Evolutionary conservation across 495 filamentous ascomycete species (phyloP).

Genomic region (Aspergillus mulundensis): DNA sequence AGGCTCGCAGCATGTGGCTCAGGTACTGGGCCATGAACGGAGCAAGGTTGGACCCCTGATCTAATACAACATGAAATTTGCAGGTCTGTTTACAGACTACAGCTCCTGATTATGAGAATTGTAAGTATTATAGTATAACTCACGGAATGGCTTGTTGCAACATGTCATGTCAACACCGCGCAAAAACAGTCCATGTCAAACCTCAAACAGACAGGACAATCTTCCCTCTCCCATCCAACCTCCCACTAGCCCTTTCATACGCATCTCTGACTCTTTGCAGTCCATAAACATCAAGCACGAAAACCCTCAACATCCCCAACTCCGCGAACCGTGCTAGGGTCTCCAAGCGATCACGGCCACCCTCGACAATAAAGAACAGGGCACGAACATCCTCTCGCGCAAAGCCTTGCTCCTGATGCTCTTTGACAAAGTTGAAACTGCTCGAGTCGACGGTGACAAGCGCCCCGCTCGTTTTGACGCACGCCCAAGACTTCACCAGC

Average conservation of each 20-base stretch:
- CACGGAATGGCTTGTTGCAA: too few relatives aligned
- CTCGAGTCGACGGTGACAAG: constrained; percentile 32
- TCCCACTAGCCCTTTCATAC: constrained; percentile 30
- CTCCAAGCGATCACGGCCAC: constrained; percentile 14
- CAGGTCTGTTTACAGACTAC: too few relatives aligned
- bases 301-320: constrained; percentile 17
- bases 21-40: too few relatives aligned
- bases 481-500: constrained; percentile 24
- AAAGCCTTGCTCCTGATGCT: constrained; percentile 30
- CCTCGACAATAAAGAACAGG: constrained; percentile 32
- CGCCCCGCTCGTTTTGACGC: constrained; percentile 19
- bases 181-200: too few relatives aligned
- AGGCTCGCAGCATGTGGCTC: too few relatives aligned
- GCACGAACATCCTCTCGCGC: constrained; percentile 21
- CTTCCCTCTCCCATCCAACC: constrained; percentile 24
- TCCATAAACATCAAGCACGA: constrained; percentile 24
- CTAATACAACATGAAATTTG: too few relatives aligned
- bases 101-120: too few relatives aligned
- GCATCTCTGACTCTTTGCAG: constrained; percentile 25
- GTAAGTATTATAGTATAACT: too few relatives aligned
- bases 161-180: too few relatives aligned
- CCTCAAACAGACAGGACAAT: constrained; percentile 23
- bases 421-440: constrained; percentile 29
- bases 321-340: constrained; percentile 20
- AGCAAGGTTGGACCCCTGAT: too few relatives aligned